Evolutionary conservation across 768 basidiomycete species (phyloP), one percentile per base, ranked within the genome.

Genomic region (Kwoniella bestiolae): DNA sequence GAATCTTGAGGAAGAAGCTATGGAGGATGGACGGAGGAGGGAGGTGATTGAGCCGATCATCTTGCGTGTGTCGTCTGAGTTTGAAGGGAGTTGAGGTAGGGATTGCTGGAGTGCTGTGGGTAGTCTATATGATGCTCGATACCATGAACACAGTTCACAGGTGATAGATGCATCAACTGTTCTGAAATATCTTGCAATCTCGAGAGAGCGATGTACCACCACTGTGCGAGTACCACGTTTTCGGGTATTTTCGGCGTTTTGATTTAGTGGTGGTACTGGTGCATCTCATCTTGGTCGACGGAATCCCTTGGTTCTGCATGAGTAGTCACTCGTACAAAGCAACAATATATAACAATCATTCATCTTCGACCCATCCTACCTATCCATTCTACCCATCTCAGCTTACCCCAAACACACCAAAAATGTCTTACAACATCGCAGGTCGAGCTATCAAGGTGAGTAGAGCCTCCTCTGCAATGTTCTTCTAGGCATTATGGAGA

Each of bases 351-450:
- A 41, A n/a, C n/a, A n/a, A n/a, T 12, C 29, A 16, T 51, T 26
- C 51, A 45, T 53, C 44, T 38, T 62, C 28, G 3, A 18, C 25
- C n/a, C 44, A 23, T 55, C 49, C 11, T 14, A 16, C 38, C 38
- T 14, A 11, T n/a, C n/a, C n/a, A n/a, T n/a, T n/a, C n/a, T n/a
- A 41, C 38, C 38, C 18, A 41, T 18, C 38, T 41, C 38, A 41
- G 18, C 38, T 18, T 14, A 11, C 1, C 38, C 11, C 8, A 14
- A 16, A 11, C 38, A 45, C 49, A 45, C 18, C 45, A 49, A 66
- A 53, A 60, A 81, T 81, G 79, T 81, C 79, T 14, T 81, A 81
- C 77, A 71, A 57, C 53, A 81, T 81, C 70, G 79, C 79, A 45
- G 79, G 79, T 63, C 64, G 63, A 63, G 75, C 70, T 60, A 78